Evolutionary conservation across 306 rosid species (phyloP), one percentile per base, ranked within the genome.

Genomic region (Begonia loranthoides): DNA sequence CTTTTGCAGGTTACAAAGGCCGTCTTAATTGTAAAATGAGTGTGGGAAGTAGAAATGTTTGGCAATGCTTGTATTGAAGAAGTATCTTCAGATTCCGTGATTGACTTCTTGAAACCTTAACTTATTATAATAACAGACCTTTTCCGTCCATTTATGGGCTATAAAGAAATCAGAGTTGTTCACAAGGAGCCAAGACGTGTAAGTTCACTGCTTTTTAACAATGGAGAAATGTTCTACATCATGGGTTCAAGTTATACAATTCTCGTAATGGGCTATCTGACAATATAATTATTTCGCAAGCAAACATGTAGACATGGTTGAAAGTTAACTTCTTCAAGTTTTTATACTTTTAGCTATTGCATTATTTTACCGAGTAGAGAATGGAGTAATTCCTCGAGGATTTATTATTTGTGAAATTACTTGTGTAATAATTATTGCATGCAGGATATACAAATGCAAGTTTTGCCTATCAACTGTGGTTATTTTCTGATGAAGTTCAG

Each of bases 131-230:
- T 17, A 36, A 13, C 49, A 86, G 95, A 86, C 65, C 77, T 86
- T 55, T 86, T 86, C 66, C 88, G 86, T 45, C 95, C 93, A 21
- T 82, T 82, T 70, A 65, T 86, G 56, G 95, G 93, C 60, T 79
- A 67, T 51, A 75, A 79, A 59, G 95, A 82, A 41, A 70, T 79
- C 65, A 79, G 38, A 69, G 74, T 82, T 60, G 76, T 86, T 61
- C 93, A 82, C 88, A 86, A 75, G 86, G 88, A 72, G 74, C 76
- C 95, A 41, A 79, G 95, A 73, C 79, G 70, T 21, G 95, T 86
- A 75, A 86, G 93, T 75, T 6, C 24, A 24, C 46, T 40, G 15
- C 22, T 13, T 17, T 50, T 59, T 6, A 59, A 50, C 41, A 49
- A 8, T 19, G 49, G 56, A 17, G 49, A 40, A 48, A 36, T 40